phyloP scores from a whole-genome alignment of 768 basidiomycete genomes.

The Termitomyces titanicus region DNA sequence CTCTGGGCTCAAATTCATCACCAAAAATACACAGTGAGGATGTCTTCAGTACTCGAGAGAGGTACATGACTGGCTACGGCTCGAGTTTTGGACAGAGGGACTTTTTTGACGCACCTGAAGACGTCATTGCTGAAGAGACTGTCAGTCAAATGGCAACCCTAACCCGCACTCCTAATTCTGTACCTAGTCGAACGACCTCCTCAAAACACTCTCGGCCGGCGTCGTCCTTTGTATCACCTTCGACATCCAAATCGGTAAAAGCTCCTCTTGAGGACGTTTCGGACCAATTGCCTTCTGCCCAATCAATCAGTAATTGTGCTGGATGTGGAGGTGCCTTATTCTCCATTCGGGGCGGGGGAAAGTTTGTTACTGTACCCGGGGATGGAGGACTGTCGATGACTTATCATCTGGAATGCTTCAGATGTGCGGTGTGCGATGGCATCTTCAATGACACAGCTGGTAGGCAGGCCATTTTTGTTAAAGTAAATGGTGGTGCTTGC shows the following conservation, averaged over 20 bases:
- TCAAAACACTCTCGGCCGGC: not conserved
- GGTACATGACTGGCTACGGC: conserved; percentile 11
- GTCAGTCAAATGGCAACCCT: conserved; percentile 29
- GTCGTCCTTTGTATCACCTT: not conserved
- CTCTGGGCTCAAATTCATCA: conserved; percentile 53
- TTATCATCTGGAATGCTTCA: conserved; percentile 77
- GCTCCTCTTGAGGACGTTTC: conserved; percentile 7
- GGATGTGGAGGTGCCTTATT: conserved; percentile 61
- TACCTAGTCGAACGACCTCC: conserved; percentile 1
- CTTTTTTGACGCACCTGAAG: conserved; percentile 22
- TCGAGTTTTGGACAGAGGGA: conserved; percentile 22
- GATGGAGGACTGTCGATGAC: conserved; percentile 46
- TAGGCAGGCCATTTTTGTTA: conserved; percentile 71
- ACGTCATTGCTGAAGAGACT: conserved; percentile 28
- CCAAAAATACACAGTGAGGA: conserved; percentile 26
- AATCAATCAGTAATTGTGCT: conserved; percentile 48
- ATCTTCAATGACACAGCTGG: conserved; percentile 57
- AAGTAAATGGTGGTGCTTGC: conserved; percentile 59
- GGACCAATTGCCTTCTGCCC: conserved; percentile 4
- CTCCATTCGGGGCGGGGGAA: conserved; percentile 51
- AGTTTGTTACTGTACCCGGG: conserved; percentile 70
- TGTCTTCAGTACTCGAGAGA: conserved; percentile 18
- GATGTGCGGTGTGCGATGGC: conserved; percentile 62
- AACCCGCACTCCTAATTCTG: conserved; percentile 27
- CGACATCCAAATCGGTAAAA: conserved; percentile 1